These are phyloP conservation scores for Clavispora fructus DNA, from an alignment of 805 yeast genomes.

Conservation along the genomic window DNA sequence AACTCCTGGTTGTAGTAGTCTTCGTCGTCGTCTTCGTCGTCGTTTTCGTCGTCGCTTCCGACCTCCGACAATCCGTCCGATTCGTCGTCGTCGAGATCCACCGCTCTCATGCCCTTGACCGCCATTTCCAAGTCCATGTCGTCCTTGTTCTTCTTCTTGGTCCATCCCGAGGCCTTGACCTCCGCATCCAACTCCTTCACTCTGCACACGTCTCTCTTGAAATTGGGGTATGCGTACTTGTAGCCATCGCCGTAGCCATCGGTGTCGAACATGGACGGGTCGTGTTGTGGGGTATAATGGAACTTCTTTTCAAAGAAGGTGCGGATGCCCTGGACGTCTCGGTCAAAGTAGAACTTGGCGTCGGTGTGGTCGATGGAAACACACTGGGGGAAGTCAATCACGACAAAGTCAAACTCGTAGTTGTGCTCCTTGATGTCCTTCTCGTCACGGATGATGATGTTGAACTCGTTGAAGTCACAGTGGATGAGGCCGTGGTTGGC, in stretches of 20 bases:
- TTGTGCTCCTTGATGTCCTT: slow-evolving; percentile 38
- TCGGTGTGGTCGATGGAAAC: slow-evolving; percentile 87
- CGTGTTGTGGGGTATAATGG: slow-evolving; percentile 64
- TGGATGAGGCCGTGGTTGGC: slow-evolving; percentile 90
- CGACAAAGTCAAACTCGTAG: slow-evolving; percentile 66
- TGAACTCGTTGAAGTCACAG: slow-evolving; percentile 97
- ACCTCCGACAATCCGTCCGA: slow-evolving; percentile 11
- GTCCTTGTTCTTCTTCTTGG: slow-evolving; percentile 30
- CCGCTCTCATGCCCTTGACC: slow-evolving; percentile 57
- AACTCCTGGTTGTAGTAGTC: slow-evolving; percentile 10
- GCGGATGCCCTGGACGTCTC: slow-evolving; percentile 90
- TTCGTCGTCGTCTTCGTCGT: slow-evolving; percentile 25
- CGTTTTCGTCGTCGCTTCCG: slow-evolving; percentile 46
- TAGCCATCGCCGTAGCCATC: slow-evolving; percentile 82
- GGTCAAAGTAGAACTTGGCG: slow-evolving; percentile 79
- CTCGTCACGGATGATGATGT: slow-evolving; percentile 75
- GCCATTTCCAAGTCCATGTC: slow-evolving; percentile 72
- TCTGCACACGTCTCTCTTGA: slow-evolving; percentile 70
- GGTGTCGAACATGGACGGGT: slow-evolving; percentile 65
- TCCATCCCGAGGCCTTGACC: slow-evolving; percentile 88
- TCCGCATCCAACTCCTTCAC: slow-evolving; percentile 69
- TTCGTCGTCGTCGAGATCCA: slow-evolving; percentile 21
- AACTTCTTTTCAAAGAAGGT: slow-evolving; percentile 77
- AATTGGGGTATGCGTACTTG: slow-evolving; percentile 71
- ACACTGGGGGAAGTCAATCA: slow-evolving; percentile 98